Percentiles rank a stretch among this genome's conserved stretches.
phyloP scores from a whole-genome alignment of 2,329 filamentous ascomycete species.

The Pyricularia pennisetigena region DNA sequence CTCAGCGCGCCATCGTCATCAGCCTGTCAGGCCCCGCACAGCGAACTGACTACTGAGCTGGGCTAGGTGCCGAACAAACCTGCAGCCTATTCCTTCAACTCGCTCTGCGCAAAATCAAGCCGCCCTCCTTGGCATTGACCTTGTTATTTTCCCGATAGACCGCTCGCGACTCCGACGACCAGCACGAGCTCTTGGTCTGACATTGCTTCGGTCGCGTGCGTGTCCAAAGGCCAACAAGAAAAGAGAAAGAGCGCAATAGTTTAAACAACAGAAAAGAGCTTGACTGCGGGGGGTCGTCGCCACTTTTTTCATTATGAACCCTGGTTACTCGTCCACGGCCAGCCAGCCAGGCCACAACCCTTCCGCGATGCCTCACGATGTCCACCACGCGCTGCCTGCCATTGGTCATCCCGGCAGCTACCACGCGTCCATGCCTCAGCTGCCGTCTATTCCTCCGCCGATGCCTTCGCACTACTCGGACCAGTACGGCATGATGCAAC shows the following conservation, averaged over 20 bases:
- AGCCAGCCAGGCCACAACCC: constrained; percentile 6
- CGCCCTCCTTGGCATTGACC: neutral
- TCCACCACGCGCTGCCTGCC: constrained; percentile 10
- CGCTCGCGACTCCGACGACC: neutral
- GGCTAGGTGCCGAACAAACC: neutral
- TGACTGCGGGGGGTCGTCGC: neutral
- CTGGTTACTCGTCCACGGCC: constrained; percentile 8
- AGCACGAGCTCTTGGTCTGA: neutral
- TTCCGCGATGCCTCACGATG: constrained; percentile 8
- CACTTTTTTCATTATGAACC: constrained; percentile 8
- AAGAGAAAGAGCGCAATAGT: neutral
- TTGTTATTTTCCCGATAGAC: neutral
- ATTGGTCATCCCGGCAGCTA: constrained; percentile 7
- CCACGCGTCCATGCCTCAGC: constrained; percentile 7
- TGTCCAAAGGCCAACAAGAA: neutral
- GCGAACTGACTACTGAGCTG: neutral
- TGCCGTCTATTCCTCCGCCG: constrained; percentile 5
- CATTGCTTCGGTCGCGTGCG: neutral
- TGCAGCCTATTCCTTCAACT: neutral
- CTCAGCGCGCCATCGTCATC: neutral
- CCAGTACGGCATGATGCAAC: constrained; percentile 8
- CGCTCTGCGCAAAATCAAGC: neutral
- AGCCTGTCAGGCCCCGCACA: neutral
- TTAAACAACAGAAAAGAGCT: neutral
- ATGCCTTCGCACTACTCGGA: constrained; percentile 11